Evolutionary conservation across 495 filamentous ascomycete species (phyloP), one percentile per base, ranked within the genome.

Genomic region (Hypomontagnella monticulosa): DNA sequence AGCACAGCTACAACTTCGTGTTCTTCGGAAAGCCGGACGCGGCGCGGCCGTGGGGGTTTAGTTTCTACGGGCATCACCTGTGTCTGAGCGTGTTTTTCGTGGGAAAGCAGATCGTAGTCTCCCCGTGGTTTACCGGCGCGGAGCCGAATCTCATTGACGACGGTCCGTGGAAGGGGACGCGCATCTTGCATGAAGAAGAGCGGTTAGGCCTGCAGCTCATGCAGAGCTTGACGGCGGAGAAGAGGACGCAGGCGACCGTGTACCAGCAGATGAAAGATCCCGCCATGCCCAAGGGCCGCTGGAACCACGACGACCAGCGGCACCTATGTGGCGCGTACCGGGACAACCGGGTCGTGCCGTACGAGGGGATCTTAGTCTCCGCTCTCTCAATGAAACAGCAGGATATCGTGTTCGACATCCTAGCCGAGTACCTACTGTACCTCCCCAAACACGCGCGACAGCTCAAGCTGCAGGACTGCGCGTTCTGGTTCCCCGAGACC

Each of bases 1-100:
- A 90, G 71, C 80, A 85, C 76, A 88, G 84, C 42, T 93, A 92
- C 80, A 91, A 92, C 76, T 89, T 92, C 71, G 76, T 73, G 12
- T 69, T 85, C 32, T 83, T 92, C 66, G 89, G 90, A 73, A 78
- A 80, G 15, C 87, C 88, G 2, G 85, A 82, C 0, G 66, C 73
- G 4, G 64, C 72, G 9, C 38, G 72, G 8, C 85, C 89, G 5
- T 93, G 89, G 89, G 90, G 90, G 30, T 91, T 82, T 72, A 83
- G 84, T 0, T 88, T 91, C 73, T 93, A 89, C 79, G 90, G 90
- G 15, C 90, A 93, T 74, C 90, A 93, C 63, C 78, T 92, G 4
- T 91, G 88, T 54, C 77, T 92, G 18, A 85, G 85, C 71, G 78
- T 91, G 36, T 88, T 92, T 66, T 76, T 91, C 30, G 79, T 85